phyloP scores from a whole-genome alignment of 139 green algal species.

The Diplosphaera chodatii region DNA sequence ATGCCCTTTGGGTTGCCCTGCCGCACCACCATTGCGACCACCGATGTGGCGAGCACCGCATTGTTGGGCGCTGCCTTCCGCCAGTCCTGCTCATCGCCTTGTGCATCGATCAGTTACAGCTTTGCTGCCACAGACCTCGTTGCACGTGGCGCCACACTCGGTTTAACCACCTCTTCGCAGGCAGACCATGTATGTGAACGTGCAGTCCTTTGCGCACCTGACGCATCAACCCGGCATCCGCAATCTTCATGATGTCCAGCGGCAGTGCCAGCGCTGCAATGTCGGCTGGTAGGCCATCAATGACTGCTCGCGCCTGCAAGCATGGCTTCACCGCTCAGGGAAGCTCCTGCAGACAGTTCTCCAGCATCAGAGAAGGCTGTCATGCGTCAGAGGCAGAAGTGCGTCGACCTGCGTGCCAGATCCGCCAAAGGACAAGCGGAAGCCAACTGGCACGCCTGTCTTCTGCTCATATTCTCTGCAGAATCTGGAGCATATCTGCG shows the following conservation, averaged over 20 bases:
- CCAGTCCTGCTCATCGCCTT: constrained; percentile 36
- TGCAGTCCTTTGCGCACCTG: constrained; percentile 18
- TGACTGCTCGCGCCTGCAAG: constrained; percentile 67
- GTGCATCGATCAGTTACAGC: no score
- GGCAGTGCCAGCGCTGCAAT: constrained; percentile 61
- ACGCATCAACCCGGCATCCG: constrained; percentile 62
- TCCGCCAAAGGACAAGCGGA: constrained; percentile 70
- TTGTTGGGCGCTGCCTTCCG: constrained; percentile 41
- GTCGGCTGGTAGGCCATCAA: constrained; percentile 60
- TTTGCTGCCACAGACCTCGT: no score
- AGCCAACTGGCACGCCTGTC: constrained; percentile 51
- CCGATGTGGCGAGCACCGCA: constrained; percentile 36
- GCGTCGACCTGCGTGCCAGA: constrained; percentile 56
- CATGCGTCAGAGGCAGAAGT: background rate
- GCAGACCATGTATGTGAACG: no score
- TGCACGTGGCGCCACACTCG: no score
- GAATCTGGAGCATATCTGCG: constrained; percentile 58
- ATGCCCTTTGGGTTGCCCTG: constrained; percentile 69
- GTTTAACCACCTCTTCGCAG: no score
- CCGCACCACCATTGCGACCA: constrained; percentile 52
- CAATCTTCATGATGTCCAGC: constrained; percentile 76
- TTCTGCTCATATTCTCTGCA: constrained; percentile 45
- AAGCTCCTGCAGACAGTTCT: no score
- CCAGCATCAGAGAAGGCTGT: no score
- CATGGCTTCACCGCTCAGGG: background rate